Conservation (phyloP, 306 rosid genomes). For the Carpinus fangiana region DNA sequence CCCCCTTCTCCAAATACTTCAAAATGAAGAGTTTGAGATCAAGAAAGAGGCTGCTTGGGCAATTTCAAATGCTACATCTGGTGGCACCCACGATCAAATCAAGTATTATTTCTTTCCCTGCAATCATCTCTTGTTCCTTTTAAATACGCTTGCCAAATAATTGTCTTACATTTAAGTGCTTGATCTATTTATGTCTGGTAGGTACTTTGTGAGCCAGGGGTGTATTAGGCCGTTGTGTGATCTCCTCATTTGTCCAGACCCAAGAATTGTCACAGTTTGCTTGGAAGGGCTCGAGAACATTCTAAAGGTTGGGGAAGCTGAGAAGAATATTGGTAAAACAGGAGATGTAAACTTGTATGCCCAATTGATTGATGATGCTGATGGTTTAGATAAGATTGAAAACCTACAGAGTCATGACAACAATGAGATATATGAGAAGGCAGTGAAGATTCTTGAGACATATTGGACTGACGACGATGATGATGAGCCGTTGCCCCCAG, state of each 20-base stretch:
- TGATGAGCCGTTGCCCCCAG: conserved; percentile 69
- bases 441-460: conserved; percentile 87
- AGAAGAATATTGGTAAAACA: conserved; percentile 53
- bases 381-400: conserved; percentile 87
- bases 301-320: conserved; percentile 85
- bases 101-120: conserved; percentile 41
- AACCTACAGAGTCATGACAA: conserved; percentile 88
- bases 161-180: background rate
- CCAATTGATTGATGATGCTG: conserved; percentile 86
- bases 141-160: background rate
- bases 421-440: conserved; percentile 87
- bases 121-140: background rate
- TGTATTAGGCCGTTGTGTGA: conserved; percentile 86
- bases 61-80: conserved; percentile 90
- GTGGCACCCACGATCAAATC: conserved; percentile 79
- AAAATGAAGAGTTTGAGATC: conserved; percentile 88
- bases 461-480: conserved; percentile 92
- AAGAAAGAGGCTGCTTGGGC: conserved; percentile 98
- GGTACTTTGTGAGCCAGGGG: conserved; percentile 79
- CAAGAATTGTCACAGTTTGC: conserved; percentile 89
- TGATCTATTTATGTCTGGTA: conserved; percentile 28
- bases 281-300: conserved; percentile 86
- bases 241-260: conserved; percentile 90
- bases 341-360: conserved; percentile 70
- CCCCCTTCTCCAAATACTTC: conserved; percentile 82